A percentile compares a stretch with the other conserved stretches of the same genome.
These are phyloP conservation scores for Ambrosia artemisiifolia DNA, from an alignment of 129 eudicot species.

Conservation along the genomic window DNA sequence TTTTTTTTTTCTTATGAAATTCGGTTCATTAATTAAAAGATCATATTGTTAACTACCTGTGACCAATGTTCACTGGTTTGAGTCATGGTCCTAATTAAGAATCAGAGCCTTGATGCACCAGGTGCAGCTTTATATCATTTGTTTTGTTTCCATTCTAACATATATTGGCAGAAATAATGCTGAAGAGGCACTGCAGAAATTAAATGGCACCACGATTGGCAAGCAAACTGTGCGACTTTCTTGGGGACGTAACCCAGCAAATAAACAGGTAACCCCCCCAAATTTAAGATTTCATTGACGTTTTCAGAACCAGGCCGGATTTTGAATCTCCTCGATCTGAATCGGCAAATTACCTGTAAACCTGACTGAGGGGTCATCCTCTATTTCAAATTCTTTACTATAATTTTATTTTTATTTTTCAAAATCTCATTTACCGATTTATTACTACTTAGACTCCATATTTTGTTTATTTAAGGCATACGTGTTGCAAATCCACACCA, in stretches of 20 bases:
- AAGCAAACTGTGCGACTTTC: conserved; percentile 90
- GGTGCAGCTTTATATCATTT: background rate
- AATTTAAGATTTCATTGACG: too few species aligned
- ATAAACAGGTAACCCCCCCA: conserved; percentile 51
- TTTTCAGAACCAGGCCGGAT: background rate
- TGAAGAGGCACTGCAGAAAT: conserved; percentile 80
- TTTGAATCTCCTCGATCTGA: too few species aligned
- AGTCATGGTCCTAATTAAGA: background rate
- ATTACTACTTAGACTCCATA: too few species aligned
- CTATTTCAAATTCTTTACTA: too few species aligned
- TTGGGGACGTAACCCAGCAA: conserved; percentile 94
- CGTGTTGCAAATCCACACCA: too few species aligned
- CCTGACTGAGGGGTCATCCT: too few species aligned
- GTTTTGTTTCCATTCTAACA: background rate
- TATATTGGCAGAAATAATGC: conserved; percentile 59
- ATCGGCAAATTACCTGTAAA: too few species aligned
- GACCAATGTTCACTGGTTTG: too few species aligned
- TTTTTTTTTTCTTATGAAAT: background rate
- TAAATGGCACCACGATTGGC: conserved; percentile 75
- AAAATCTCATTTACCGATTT: too few species aligned
- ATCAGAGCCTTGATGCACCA: background rate
- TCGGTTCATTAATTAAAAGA: background rate
- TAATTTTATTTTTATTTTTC: too few species aligned
- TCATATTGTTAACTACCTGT: background rate
- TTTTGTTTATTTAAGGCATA: too few species aligned